phyloP scores from a whole-genome alignment of 2,329 filamentous ascomycete species.

The Tolypocladium paradoxum region DNA sequence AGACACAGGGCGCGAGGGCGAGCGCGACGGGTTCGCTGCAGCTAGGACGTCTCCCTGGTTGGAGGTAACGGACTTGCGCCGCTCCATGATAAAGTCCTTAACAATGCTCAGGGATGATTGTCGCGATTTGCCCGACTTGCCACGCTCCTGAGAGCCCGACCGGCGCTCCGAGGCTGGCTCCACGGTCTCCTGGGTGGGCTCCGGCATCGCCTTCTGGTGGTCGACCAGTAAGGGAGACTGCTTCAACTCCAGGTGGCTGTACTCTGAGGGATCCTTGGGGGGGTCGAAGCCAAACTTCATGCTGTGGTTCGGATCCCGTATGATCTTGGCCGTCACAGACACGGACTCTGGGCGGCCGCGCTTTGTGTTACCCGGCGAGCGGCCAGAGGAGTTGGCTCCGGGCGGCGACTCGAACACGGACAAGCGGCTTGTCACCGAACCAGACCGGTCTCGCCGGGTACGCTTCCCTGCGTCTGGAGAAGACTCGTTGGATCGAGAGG shows the following conservation, averaged over 20 bases:
- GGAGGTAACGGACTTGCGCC: slow-evolving; percentile 39
- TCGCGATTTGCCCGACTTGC: slow-evolving; percentile 29
- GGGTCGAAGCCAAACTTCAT: slow-evolving; percentile 29
- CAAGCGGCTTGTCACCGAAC: slow-evolving; percentile 43
- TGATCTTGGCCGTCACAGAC: slow-evolving; percentile 78
- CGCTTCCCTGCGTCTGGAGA: slow-evolving; percentile 31
- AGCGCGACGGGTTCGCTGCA: slow-evolving; percentile 23
- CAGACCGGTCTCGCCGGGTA: slow-evolving; percentile 34
- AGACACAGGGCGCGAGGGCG: slow-evolving; percentile 37
- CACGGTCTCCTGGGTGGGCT: slow-evolving; percentile 15
- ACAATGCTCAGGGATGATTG: slow-evolving; percentile 51
- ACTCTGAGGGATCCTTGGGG: slow-evolving; percentile 31
- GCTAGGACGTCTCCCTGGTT: slow-evolving; percentile 31
- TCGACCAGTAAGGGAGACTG: slow-evolving; percentile 50
- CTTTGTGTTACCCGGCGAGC: slow-evolving; percentile 20
- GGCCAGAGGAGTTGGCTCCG: slow-evolving; percentile 10
- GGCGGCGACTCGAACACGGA: slow-evolving; percentile 40
- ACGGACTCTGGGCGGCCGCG: slow-evolving; percentile 58
- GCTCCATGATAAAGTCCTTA: slow-evolving; percentile 51
- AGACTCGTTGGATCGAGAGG: slow-evolving; percentile 32
- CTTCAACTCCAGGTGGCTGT: slow-evolving; percentile 39
- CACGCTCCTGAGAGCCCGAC: slow-evolving; percentile 23
- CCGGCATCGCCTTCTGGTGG: slow-evolving; percentile 29
- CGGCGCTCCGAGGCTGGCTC: slow-evolving; percentile 26
- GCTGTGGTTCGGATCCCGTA: slow-evolving; percentile 49